Conservation (phyloP, 148 eudicot species). For the Selenicereus undatus region DNA sequence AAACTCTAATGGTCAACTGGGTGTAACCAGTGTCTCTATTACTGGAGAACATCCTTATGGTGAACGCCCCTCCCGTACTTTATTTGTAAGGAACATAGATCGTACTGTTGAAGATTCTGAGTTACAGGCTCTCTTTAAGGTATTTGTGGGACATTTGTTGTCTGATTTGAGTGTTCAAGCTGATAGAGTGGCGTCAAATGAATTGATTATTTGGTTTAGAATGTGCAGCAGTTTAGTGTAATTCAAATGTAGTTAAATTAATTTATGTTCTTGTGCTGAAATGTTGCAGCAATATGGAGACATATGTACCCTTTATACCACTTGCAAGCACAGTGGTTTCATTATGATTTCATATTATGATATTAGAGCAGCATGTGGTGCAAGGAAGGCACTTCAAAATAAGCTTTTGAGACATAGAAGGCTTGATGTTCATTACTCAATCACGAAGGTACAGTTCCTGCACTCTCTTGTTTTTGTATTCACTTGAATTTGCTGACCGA, state of each 20-base stretch:
- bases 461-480: constrained; percentile 4
- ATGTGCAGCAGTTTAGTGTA: too few relatives aligned
- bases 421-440: constrained; percentile 77
- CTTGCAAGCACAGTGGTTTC: constrained; percentile 78
- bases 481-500: constrained; percentile 5
- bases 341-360: constrained; percentile 83
- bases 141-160: constrained; percentile 8
- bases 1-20: constrained; percentile 28
- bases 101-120: constrained; percentile 72
- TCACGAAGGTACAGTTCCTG: constrained; percentile 54
- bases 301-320: constrained; percentile 62
- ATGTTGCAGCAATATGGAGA: constrained; percentile 77
- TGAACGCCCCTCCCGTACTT: constrained; percentile 61
- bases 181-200: neutral
- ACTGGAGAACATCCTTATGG: constrained; percentile 43
- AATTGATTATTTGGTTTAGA: neutral
- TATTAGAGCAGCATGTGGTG: constrained; percentile 69
- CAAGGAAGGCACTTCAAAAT: constrained; percentile 71
- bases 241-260: neutral
- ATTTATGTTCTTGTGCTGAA: constrained; percentile 7
- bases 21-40: constrained; percentile 28
- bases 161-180: constrained; percentile 13
- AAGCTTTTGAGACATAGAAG: constrained; percentile 59
- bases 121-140: constrained; percentile 65
- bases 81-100: constrained; percentile 73